Evolutionary conservation across 495 filamentous ascomycete species (phyloP).

Genomic region (Xeromyces bisporus): DNA sequence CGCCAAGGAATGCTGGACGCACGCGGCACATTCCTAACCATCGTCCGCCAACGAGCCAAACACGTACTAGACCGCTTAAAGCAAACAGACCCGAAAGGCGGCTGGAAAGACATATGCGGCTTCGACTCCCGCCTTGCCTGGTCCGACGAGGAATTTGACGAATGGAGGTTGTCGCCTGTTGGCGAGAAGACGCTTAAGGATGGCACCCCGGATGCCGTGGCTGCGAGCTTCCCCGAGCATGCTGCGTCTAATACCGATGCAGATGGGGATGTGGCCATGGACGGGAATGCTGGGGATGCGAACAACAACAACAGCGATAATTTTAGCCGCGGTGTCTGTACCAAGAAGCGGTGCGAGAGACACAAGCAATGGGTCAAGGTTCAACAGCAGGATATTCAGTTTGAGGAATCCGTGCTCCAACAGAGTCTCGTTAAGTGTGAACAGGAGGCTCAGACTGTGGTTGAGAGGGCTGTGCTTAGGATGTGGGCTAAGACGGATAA

Average conservation of each 20-base stretch:
- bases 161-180: conserved; percentile 28
- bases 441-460: conserved; percentile 28
- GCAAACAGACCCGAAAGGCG: conserved; percentile 31
- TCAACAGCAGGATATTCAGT: conserved; percentile 32
- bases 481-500: conserved; percentile 27
- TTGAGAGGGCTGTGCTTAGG: conserved; percentile 29
- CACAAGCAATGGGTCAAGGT: conserved; percentile 36
- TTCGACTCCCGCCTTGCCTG: conserved; percentile 44
- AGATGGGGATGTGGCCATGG: conserved; percentile 24
- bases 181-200: conserved; percentile 26
- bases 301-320: conserved; percentile 14
- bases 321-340: conserved; percentile 30
- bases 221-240: conserved; percentile 13
- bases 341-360: conserved; percentile 34
- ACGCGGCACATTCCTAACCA: conserved; percentile 25
- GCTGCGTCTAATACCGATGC: conserved; percentile 16
- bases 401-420: conserved; percentile 26
- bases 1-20: conserved; percentile 27
- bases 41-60: conserved; percentile 30
- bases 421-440: conserved; percentile 26
- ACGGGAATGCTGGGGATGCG: conserved; percentile 3
- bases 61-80: conserved; percentile 28
- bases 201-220: conserved; percentile 23
- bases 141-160: conserved; percentile 44
- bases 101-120: conserved; percentile 49